Percentiles rank a stretch among this genome's conserved stretches.
Conservation (phyloP, 176 grass and related monocot genomes). For the Rhynchospora pubera region DNA sequence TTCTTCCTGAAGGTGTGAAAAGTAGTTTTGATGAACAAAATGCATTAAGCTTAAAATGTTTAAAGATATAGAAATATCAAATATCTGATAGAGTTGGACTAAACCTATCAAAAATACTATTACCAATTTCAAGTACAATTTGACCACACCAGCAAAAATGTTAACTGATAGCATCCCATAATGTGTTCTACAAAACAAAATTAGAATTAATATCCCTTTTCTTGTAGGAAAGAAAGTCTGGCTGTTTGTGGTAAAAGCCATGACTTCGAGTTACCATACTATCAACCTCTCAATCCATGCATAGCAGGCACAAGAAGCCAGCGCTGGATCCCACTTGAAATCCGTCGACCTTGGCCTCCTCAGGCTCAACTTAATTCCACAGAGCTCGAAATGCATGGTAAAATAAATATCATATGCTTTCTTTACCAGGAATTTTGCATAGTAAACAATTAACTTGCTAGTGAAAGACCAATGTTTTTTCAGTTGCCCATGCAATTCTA, state of each 20-base stretch:
- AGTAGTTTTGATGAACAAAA: not conserved
- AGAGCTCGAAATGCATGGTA: slow-evolving; percentile 86
- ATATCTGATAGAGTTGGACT: not conserved
- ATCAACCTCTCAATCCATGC: slow-evolving; percentile 73
- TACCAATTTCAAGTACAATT: not conserved
- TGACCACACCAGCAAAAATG: not conserved
- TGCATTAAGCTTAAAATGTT: not conserved
- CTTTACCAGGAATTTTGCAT: not conserved
- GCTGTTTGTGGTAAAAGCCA: slow-evolving; percentile 58
- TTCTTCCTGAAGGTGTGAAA: not conserved
- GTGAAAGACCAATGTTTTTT: slow-evolving; percentile 8
- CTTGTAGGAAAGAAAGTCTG: slow-evolving; percentile 64
- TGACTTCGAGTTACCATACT: slow-evolving; percentile 77
- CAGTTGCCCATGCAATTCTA: slow-evolving; percentile 16
- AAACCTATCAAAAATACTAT: not conserved
- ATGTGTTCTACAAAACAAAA: not conserved
- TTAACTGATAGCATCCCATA: not conserved
- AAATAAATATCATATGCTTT: slow-evolving; percentile 14
- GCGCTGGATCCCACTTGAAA: slow-evolving; percentile 81
- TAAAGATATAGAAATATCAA: not conserved
- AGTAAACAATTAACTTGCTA: not conserved
- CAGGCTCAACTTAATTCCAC: slow-evolving; percentile 51
- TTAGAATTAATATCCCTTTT: not conserved
- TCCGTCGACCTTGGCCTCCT: slow-evolving; percentile 62
- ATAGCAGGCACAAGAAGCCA: slow-evolving; percentile 83